A percentile compares a stretch with the other conserved stretches of the same genome.
These are phyloP conservation scores for Diplogelasinospora grovesii DNA, from an alignment of 495 filamentous ascomycete genomes.

Conservation along the genomic window DNA sequence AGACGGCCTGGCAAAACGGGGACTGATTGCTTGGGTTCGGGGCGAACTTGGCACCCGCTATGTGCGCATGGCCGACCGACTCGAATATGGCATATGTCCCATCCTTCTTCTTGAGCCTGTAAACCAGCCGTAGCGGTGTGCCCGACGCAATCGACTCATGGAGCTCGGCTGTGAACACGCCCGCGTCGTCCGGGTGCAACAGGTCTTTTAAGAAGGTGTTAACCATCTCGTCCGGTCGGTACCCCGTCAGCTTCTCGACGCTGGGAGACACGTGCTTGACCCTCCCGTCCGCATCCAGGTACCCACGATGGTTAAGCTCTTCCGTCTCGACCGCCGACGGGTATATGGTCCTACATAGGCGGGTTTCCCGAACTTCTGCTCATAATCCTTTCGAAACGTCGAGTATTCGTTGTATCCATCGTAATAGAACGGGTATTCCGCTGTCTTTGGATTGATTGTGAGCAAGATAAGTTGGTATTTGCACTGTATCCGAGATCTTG, in stretches of 20 bases:
- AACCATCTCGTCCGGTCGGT: conserved; percentile 59
- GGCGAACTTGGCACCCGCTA: conserved; percentile 58
- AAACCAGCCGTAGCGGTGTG: conserved; percentile 76
- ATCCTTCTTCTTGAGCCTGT: conserved; percentile 75
- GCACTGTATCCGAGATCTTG: neutral
- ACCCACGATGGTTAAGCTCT: no score
- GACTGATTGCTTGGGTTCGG: conserved; percentile 57
- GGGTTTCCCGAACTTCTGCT: conserved; percentile 1
- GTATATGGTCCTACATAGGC: no score
- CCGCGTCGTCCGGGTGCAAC: conserved; percentile 83
- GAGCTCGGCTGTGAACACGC: conserved; percentile 80
- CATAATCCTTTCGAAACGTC: neutral
- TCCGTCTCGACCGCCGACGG: no score
- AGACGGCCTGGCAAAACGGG: conserved; percentile 78
- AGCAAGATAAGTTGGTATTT: neutral
- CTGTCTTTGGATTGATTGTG: no score
- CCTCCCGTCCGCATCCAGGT: conserved; percentile 71
- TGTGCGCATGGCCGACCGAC: conserved; percentile 84
- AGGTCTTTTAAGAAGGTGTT: conserved; percentile 69
- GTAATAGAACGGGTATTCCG: conserved; percentile 1
- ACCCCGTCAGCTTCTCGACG: conserved; percentile 70
- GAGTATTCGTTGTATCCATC: neutral
- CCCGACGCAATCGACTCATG: conserved; percentile 85
- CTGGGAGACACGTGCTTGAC: conserved; percentile 83
- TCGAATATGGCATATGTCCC: conserved; percentile 75